Base-by-base conservation (phyloP, 2,329 filamentous ascomycete species). In the Ophiostoma ulmi region DNA sequence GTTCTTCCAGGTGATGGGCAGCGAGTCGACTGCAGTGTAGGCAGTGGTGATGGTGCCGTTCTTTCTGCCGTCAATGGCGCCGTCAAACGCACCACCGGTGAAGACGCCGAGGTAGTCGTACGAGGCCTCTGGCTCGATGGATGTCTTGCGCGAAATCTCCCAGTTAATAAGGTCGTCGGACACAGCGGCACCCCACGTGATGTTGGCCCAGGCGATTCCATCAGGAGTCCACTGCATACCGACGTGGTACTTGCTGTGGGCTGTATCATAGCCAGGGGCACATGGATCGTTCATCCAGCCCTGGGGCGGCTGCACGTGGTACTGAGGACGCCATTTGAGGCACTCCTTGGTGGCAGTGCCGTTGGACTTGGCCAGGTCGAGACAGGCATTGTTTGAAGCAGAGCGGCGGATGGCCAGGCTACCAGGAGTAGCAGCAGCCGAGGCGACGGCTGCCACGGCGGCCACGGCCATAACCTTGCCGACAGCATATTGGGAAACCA, bases 21-120 rank as follows among this genome's bases (percentile, higher is more conserved):
- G 75, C 6, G 75, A 69, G 41, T 73, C 69, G 17, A 80, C 76
- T 7, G 79, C 79, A 1, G 80, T 77, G 71, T 81, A 81, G 4
- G 80, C 13, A 0, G 65, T 68, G 1, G 61, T 67, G 17, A 69
- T 63, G 7, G 31, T 65, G 35, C 36, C 67, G 8, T 76, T 70
- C 44, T 83, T 79, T 3, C 11, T 35, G 41, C 83, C 83, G 4
- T 80, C 73, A 0, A 83, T 75, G 14, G 84, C 84, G 8, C 83
- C 81, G 1, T 84, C 81, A 72, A 82, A 80, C 4, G 80, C 79
- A 52, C 82, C 84, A 3, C 85, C 85, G 5, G 81, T 84, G 75
- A 86, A 86, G 41, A 86, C 82, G 0, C 84, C 84, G 14, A 85
- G 78, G 1, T 81, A 79, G 71, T 86, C 82, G 74, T 86, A 86